Base-by-base conservation (phyloP, 306 rosid genomes). In the Sphenostylis stenocarpa region DNA sequence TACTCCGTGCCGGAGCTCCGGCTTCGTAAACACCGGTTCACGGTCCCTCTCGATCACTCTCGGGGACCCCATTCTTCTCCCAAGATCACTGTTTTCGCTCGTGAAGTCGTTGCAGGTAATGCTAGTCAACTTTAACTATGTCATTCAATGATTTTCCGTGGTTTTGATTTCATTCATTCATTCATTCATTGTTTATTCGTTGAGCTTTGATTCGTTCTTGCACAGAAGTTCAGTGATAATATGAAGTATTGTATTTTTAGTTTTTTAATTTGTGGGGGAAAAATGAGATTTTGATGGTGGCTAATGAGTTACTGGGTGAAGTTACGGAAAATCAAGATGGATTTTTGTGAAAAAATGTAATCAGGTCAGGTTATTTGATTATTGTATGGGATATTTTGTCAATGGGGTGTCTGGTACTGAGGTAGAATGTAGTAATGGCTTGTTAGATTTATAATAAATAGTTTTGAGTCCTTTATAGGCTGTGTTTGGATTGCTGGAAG, bases 31-130 rank as follows among this genome's bases (percentile, higher is more conserved):
- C 97, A 95, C 80, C 78, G 82, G 29, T 95, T 95, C 88, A 43
- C 68, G 0, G 91, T 89, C 1, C 98, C 98, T 58, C 88, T 95
- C 6, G 89, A 90, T 17, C 84, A 95, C 85, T 83, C 96, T 57
- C 81, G 43, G 7, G 81, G 85, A 26, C 60, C 6, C 10, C 24
- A 28, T 16, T 74, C 88, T 57, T 85, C 89, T 68, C 78, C 89
- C 14, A 87, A 83, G 74, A 92, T 95, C 79, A 73, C 96, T 14
- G 80, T 95, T 83, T 92, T 92, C 43, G 96, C 97, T 75, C 98
- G 98, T 82, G 98, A 95, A 89, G 90, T 89, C 16, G 96, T 95
- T 58, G 85, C 93, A 51, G 98, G 98, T 91, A 60, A 65, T 13
- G 10, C 6, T 33, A 19, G 9, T 38, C 67, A 38, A 7, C 14